Percentiles rank a stretch among this genome's conserved stretches.
Evolutionary conservation across 371 early-diverging fungal genomes (phyloP).

Genomic region (Syncephalastrum contaminatum): DNA sequence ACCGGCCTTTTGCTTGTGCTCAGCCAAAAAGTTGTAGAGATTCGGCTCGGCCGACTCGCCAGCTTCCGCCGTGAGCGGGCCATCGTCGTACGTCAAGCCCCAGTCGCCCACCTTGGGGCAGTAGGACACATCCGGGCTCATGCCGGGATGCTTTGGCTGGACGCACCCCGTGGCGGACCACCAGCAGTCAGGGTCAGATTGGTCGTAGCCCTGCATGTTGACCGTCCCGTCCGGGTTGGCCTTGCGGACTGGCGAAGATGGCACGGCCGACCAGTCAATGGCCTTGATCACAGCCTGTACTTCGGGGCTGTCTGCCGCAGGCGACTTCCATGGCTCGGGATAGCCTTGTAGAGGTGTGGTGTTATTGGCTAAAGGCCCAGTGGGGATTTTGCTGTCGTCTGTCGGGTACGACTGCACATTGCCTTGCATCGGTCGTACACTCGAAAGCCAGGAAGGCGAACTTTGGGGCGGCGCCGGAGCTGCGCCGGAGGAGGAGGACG

Average conservation of each 20-base stretch:
- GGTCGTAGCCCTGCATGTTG: constrained; percentile 18
- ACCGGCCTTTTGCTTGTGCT: constrained; percentile 13
- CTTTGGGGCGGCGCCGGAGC: no score
- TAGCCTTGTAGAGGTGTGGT: constrained; percentile 10
- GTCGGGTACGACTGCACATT: constrained; percentile 12
- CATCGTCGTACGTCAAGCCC: constrained; percentile 23
- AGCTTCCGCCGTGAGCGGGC: constrained; percentile 13
- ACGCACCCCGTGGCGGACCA: constrained; percentile 23
- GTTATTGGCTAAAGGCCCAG: constrained; percentile 21
- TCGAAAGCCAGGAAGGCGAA: constrained; percentile 22
- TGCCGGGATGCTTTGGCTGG: constrained; percentile 12
- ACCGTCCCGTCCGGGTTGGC: constrained; percentile 16
- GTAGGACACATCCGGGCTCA: constrained; percentile 20
- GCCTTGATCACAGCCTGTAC: constrained; percentile 32
- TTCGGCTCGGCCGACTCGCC: constrained; percentile 25
- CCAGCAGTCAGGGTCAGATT: constrained; percentile 24
- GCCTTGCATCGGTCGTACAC: constrained; percentile 9
- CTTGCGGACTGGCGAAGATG: constrained; percentile 28
- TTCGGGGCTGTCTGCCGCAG: constrained; percentile 26
- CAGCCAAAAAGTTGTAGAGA: constrained; percentile 28
- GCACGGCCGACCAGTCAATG: constrained; percentile 45
- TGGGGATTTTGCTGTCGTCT: constrained; percentile 18
- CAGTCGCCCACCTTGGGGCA: constrained; percentile 22
- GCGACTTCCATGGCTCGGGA: constrained; percentile 21
- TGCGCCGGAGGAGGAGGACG: no score